Conservation (phyloP, 2,329 filamentous ascomycete genomes). For the Colletotrichum australisinense region DNA sequence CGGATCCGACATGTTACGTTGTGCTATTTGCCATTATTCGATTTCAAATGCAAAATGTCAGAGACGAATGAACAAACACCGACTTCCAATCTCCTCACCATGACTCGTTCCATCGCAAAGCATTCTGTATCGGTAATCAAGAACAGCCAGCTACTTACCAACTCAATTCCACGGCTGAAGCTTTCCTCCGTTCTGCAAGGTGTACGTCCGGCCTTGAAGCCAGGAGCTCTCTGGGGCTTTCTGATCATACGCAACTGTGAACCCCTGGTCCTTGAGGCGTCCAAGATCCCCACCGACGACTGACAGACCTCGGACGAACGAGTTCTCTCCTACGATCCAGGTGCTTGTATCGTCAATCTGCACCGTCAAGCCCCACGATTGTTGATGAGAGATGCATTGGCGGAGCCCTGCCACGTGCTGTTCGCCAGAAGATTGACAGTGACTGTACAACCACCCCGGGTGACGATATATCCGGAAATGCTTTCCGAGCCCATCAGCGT, state of each 20-base stretch:
- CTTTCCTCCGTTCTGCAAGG: neutral
- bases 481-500: neutral
- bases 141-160: neutral
- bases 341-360: slow-evolving; percentile 16
- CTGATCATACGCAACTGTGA: neutral
- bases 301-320: slow-evolving; percentile 14
- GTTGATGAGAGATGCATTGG: neutral
- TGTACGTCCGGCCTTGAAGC: slow-evolving; percentile 11
- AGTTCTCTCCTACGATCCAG: slow-evolving; percentile 3
- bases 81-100: neutral
- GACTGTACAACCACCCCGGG: neutral
- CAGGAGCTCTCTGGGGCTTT: slow-evolving; percentile 6
- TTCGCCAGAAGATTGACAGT: neutral
- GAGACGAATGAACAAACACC: neutral
- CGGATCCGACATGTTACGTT: neutral
- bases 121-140: neutral
- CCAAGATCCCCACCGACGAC: neutral
- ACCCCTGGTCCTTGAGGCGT: neutral
- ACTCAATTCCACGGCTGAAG: neutral
- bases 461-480: neutral
- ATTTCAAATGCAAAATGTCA: neutral
- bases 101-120: neutral
- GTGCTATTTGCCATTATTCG: neutral
- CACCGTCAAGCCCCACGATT: neutral
- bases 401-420: slow-evolving; percentile 1